These are phyloP conservation scores for Pterula multifida DNA, from an alignment of 1,284 basidiomycete species.

Conservation along the genomic window DNA sequence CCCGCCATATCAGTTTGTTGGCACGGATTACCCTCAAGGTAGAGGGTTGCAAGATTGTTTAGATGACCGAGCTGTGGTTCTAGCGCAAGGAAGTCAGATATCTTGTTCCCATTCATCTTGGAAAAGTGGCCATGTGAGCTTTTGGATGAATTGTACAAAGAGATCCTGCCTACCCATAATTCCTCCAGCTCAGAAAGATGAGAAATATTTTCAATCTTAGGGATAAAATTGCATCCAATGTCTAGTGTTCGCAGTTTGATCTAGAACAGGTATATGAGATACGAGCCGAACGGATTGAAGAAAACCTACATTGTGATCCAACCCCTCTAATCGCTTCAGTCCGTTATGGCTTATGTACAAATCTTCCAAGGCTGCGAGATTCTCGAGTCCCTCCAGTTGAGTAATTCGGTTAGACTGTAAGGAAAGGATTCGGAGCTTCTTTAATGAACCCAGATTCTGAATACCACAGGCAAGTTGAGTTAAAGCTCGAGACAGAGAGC, in stretches of 20 bases:
- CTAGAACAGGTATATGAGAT: conserved; percentile 24
- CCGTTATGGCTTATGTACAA: conserved; percentile 95
- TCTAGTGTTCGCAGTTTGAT: conserved; percentile 78
- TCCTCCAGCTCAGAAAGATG: conserved; percentile 76
- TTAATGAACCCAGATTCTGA: conserved; percentile 52
- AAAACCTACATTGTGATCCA: conserved; percentile 66
- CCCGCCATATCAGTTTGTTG: conserved; percentile 67
- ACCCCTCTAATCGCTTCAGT: conserved; percentile 71
- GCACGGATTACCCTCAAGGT: conserved; percentile 91
- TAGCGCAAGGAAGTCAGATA: conserved; percentile 56
- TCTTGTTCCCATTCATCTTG: conserved; percentile 83
- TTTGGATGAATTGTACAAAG: neutral
- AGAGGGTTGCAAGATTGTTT: conserved; percentile 72
- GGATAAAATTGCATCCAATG: conserved; percentile 77
- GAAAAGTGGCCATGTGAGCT: neutral
- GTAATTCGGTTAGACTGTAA: conserved; percentile 93
- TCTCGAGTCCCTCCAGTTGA: conserved; percentile 72
- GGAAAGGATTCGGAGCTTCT: conserved; percentile 70
- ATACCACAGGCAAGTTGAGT: conserved; percentile 7
- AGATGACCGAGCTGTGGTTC: conserved; percentile 67
- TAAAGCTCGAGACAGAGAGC: conserved; percentile 1
- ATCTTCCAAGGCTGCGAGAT: conserved; percentile 83
- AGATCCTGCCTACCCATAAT: conserved; percentile 69
- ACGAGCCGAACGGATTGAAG: conserved; percentile 1
- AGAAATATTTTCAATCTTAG: conserved; percentile 68